These are phyloP conservation scores for Sclerotinia nivalis DNA, from an alignment of 2,329 filamentous ascomycete species.

Conservation along the genomic window DNA sequence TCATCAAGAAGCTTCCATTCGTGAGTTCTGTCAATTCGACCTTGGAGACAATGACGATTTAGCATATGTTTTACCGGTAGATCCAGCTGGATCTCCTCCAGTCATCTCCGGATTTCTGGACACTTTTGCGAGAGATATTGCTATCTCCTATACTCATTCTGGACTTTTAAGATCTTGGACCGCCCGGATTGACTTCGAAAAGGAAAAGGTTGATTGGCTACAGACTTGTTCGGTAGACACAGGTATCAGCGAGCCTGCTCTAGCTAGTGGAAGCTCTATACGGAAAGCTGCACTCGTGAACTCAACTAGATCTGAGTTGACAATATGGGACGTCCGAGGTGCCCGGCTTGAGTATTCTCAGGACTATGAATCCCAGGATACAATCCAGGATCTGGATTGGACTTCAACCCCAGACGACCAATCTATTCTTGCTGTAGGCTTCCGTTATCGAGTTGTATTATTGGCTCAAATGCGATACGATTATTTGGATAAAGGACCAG, in stretches of 20 bases:
- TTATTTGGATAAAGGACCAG: slow-evolving; percentile 84
- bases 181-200: slow-evolving; percentile 64
- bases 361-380: slow-evolving; percentile 69
- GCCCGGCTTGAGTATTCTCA: slow-evolving; percentile 80
- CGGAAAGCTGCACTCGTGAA: slow-evolving; percentile 86
- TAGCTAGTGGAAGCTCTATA: slow-evolving; percentile 83
- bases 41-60: slow-evolving; percentile 61
- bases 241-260: slow-evolving; percentile 66
- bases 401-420: slow-evolving; percentile 87
- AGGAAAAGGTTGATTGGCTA: slow-evolving; percentile 73
- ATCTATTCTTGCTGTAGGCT: slow-evolving; percentile 88
- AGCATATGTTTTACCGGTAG: slow-evolving; percentile 74
- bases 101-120: slow-evolving; percentile 78
- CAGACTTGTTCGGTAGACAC: slow-evolving; percentile 81
- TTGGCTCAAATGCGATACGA: slow-evolving; percentile 88
- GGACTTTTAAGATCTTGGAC: slow-evolving; percentile 85
- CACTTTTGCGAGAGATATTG: slow-evolving; percentile 81
- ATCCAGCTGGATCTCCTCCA: slow-evolving; percentile 75
- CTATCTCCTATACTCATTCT: slow-evolving; percentile 76
- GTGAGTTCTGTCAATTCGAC: slow-evolving; percentile 70
- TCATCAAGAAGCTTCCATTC: slow-evolving; percentile 47
- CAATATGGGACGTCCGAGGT: slow-evolving; percentile 87
- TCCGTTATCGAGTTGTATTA: slow-evolving; percentile 79
- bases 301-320: slow-evolving; percentile 68
- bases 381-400: slow-evolving; percentile 88